A percentile compares a stretch with the other conserved stretches of the same genome.
phyloP scores from a whole-genome alignment of 495 filamentous ascomycete species.

The Xylaria sp. region DNA sequence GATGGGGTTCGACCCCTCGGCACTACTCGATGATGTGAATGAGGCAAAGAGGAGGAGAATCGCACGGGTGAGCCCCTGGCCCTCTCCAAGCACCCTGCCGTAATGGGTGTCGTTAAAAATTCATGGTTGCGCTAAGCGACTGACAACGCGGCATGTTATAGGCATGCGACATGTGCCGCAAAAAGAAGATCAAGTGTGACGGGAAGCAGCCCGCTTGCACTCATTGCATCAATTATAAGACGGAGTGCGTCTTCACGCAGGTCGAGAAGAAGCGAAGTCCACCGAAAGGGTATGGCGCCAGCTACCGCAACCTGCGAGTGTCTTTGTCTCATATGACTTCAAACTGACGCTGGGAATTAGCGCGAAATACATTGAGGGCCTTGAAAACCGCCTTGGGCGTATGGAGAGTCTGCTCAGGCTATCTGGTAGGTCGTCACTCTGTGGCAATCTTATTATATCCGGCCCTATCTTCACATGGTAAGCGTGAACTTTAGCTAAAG shows the following conservation, averaged over 20 bases:
- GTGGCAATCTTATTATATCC: background rate
- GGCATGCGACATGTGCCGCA: conserved; percentile 99
- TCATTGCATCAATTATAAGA: conserved; percentile 98
- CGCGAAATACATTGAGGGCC: conserved; percentile 97
- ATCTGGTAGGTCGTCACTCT: conserved; percentile 62
- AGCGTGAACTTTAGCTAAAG: background rate
- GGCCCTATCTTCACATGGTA: background rate
- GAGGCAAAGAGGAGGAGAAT: conserved; percentile 94
- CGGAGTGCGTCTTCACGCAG: conserved; percentile 95
- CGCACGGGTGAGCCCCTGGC: conserved; percentile 69
- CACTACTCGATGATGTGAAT: conserved; percentile 70
- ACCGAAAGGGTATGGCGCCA: conserved; percentile 81
- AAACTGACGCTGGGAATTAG: conserved; percentile 44
- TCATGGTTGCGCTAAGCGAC: conserved; percentile 8
- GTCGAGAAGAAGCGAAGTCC: conserved; percentile 99
- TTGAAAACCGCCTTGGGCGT: conserved; percentile 91
- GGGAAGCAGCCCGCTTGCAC: conserved; percentile 94
- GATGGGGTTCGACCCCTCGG: conserved; percentile 65
- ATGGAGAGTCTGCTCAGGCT: conserved; percentile 92
- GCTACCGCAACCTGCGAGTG: background rate
- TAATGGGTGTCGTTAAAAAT: background rate
- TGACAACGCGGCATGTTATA: conserved; percentile 44
- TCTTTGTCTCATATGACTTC: conserved; percentile 5
- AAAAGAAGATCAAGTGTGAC: conserved; percentile 99
- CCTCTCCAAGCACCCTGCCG: background rate